Evolutionary conservation across 1,284 basidiomycete genomes (phyloP), one percentile per base, ranked within the genome.

Genomic region (Naganishia albida): DNA sequence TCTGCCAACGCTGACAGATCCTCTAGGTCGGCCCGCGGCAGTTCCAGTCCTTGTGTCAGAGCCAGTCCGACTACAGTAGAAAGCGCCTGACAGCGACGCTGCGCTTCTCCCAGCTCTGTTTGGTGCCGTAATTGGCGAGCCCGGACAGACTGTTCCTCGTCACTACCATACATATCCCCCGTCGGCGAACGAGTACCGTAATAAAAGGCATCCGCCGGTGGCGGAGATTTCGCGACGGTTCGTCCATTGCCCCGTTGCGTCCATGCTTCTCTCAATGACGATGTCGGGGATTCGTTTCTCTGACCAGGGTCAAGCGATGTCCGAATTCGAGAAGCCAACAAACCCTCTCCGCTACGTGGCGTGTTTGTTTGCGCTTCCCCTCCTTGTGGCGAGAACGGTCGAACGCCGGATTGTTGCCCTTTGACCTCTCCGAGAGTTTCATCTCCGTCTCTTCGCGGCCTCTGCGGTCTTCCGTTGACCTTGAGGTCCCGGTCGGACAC

Each of bases 91-190:
- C 57, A 60, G 38, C 46, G 57, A 26, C 87, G 86, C 38, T 86
- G 83, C 0, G 94, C 93, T 72, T 88, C 87, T 8, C 83, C 80
- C 53, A 98, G 81, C 6, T 90, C 88, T 46, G 89, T 87, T 75
- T 87, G 88, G 86, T 97, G 88, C 96, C 28, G 82, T 3, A 39
- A 7, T 4, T 16, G 10, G 51, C 55, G 40, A 38, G 42, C 51
- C 18, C 49, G 63, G 12, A 40, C 25, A 15, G 46, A n/a, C 20
- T 34, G 54, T 12, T 50, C 48, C 40, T 49, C 46, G n/a, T 65
- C 63, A 23, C 26, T 40, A 1, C 30, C 39, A 34, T 55, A 52
- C 16, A 74, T 93, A 90, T 16, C 87, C 44, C 81, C 69, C 0
- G 81, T 82, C 2, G 87, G 85, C n/a, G 87, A 86, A 20, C 80